phyloP scores from a whole-genome alignment of 1,139 yeast species.

The Candida labiduridarum region DNA sequence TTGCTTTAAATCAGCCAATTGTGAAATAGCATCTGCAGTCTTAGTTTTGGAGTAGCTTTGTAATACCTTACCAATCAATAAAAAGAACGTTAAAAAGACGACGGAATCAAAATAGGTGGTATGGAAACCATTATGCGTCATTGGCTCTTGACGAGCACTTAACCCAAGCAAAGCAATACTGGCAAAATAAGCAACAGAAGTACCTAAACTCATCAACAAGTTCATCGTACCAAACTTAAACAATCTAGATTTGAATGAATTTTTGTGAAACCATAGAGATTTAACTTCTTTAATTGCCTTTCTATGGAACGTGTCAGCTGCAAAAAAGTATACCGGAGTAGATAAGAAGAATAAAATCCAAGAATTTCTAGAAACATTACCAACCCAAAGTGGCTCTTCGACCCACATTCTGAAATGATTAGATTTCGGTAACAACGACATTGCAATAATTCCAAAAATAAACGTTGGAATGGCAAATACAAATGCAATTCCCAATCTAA shows the following conservation, averaged over 20 bases:
- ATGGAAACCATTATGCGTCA: slow-evolving; percentile 45
- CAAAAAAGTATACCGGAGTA: slow-evolving; percentile 75
- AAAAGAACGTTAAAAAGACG: slow-evolving; percentile 70
- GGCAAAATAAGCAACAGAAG: slow-evolving; percentile 70
- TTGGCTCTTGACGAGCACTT: slow-evolving; percentile 41
- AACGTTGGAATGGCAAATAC: slow-evolving; percentile 69
- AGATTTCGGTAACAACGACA: slow-evolving; percentile 56
- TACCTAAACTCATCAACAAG: slow-evolving; percentile 69
- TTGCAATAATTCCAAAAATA: slow-evolving; percentile 66
- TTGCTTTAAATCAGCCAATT: slow-evolving; percentile 54
- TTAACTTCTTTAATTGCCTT: slow-evolving; percentile 64
- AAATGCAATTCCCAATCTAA: slow-evolving; percentile 52
- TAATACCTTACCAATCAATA: slow-evolving; percentile 67
- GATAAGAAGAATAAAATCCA: slow-evolving; percentile 68
- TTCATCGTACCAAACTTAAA: slow-evolving; percentile 80
- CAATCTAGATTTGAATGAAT: slow-evolving; percentile 56
- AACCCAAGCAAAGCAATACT: slow-evolving; percentile 60
- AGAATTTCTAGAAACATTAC: slow-evolving; percentile 61
- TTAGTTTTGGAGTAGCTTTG: slow-evolving; percentile 68
- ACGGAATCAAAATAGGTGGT: slow-evolving; percentile 80
- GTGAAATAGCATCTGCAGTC: slow-evolving; percentile 66
- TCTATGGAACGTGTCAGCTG: slow-evolving; percentile 71
- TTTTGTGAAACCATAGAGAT: slow-evolving; percentile 59
- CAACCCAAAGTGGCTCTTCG: slow-evolving; percentile 64
- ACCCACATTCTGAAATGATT: slow-evolving; percentile 54